phyloP scores from a whole-genome alignment of 2,329 filamentous ascomycete genomes.

The Sporothrix pseudoabietina region DNA sequence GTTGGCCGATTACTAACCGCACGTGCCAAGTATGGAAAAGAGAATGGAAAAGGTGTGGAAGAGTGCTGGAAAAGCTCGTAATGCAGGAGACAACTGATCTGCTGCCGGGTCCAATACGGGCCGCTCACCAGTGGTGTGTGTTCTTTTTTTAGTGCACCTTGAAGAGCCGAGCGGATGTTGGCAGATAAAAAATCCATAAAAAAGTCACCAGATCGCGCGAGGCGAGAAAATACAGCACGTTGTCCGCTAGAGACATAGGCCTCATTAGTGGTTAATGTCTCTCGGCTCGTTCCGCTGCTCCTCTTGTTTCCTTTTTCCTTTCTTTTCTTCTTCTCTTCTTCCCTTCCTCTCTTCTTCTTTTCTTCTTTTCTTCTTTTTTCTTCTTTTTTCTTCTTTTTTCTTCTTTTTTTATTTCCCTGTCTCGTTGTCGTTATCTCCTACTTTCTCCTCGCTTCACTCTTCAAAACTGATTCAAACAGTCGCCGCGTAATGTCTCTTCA shows the following conservation, averaged over 20 bases:
- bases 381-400: background rate
- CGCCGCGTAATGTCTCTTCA: background rate
- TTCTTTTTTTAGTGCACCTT: constrained; percentile 20
- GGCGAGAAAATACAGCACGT: background rate
- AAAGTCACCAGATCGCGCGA: background rate
- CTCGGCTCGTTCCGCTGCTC: constrained; percentile 5
- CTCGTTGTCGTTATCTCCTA: background rate
- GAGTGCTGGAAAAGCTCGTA: constrained; percentile 12
- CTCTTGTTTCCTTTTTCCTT: background rate
- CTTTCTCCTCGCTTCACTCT: background rate
- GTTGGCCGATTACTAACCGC: constrained; percentile 11
- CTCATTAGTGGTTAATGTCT: background rate
- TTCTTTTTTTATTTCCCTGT: background rate
- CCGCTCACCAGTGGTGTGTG: background rate
- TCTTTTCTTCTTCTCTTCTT: background rate
- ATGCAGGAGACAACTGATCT: constrained; percentile 6
- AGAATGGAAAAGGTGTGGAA: background rate
- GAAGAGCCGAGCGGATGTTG: background rate
- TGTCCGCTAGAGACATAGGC: background rate
- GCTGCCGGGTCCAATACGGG: constrained; percentile 10
- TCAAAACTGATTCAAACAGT: constrained; percentile 1
- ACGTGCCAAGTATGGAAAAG: background rate
- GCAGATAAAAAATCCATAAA: background rate
- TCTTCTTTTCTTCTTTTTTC: background rate
- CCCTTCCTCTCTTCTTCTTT: background rate